Evolutionary conservation across 1,284 basidiomycete genomes (phyloP).

Genomic region (Phylloboletellus chloephorus): DNA sequence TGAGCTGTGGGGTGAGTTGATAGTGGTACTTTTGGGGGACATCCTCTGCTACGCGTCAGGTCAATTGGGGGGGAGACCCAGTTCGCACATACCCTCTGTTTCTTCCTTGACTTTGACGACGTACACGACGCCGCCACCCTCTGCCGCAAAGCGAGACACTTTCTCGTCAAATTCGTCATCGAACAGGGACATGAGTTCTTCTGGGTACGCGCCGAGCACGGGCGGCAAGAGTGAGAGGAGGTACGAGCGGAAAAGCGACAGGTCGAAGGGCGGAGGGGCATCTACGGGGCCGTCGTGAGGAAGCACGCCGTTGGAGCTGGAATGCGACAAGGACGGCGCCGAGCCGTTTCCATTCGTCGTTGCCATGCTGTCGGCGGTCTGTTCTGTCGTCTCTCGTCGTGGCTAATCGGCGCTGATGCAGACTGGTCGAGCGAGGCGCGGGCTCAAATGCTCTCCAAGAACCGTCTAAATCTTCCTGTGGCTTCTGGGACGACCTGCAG

Average conservation of each 20-base stretch:
- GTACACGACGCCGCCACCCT: slow-evolving; percentile 69
- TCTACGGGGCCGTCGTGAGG: slow-evolving; percentile 27
- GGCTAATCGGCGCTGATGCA: slow-evolving; percentile 1
- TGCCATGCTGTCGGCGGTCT: slow-evolving; percentile 16
- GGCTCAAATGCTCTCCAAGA: slow-evolving; percentile 9
- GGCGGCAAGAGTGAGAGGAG: slow-evolving; percentile 69
- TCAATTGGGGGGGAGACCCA: slow-evolving; percentile 8
- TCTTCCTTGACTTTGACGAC: slow-evolving; percentile 73
- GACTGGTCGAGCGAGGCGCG: not conserved
- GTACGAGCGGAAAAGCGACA: slow-evolving; percentile 60
- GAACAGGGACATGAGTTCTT: slow-evolving; percentile 65
- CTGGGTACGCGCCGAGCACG: slow-evolving; percentile 57
- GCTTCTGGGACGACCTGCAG: slow-evolving; percentile 8
- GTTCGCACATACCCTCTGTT: slow-evolving; percentile 48
- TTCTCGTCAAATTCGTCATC: slow-evolving; percentile 72
- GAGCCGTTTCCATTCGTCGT: slow-evolving; percentile 24
- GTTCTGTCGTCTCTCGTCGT: slow-evolving; percentile 17
- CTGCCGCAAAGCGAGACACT: slow-evolving; percentile 66
- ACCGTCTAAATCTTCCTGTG: slow-evolving; percentile 12
- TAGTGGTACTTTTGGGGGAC: slow-evolving; percentile 59
- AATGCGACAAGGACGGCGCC: slow-evolving; percentile 25
- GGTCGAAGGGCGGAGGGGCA: slow-evolving; percentile 45
- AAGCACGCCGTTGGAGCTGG: slow-evolving; percentile 25
- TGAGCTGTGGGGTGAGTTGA: slow-evolving; percentile 64
- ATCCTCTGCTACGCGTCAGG: slow-evolving; percentile 46